phyloP scores from a whole-genome alignment of 805 yeast genomes.

The Saccharomycopsis sp. region DNA sequence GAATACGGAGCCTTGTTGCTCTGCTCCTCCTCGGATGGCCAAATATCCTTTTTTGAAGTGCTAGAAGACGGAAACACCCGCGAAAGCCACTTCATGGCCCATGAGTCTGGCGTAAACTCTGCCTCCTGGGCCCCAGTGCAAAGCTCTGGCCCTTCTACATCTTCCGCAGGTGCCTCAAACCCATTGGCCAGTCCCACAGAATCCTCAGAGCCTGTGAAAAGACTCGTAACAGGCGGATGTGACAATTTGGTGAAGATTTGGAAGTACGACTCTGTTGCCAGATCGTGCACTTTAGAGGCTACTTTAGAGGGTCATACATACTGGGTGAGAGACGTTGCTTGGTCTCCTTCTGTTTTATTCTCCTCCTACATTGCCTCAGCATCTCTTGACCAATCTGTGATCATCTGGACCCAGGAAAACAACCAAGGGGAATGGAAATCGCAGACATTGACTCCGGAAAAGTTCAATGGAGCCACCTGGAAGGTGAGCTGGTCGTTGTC shows the following conservation, averaged over 20 bases:
- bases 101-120: slow-evolving; percentile 87
- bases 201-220: slow-evolving; percentile 42
- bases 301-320: slow-evolving; percentile 86
- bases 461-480: slow-evolving; percentile 97
- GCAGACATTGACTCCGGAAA: slow-evolving; percentile 63
- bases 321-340: slow-evolving; percentile 98
- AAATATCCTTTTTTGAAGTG: slow-evolving; percentile 84
- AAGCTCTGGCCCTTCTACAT: slow-evolving; percentile 28
- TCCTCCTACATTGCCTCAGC: slow-evolving; percentile 92
- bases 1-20: slow-evolving; percentile 90
- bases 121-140: slow-evolving; percentile 88
- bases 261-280: slow-evolving; percentile 53
- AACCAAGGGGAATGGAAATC: slow-evolving; percentile 71
- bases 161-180: slow-evolving; percentile 22
- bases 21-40: slow-evolving; percentile 91
- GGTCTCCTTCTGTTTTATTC: slow-evolving; percentile 89
- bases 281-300: slow-evolving; percentile 64
- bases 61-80: slow-evolving; percentile 76
- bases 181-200: slow-evolving; percentile 25
- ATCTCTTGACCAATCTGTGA: slow-evolving; percentile 91
- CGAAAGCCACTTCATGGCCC: slow-evolving; percentile 60
- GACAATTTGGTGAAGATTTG: slow-evolving; percentile 92
- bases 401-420: slow-evolving; percentile 88
- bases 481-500: slow-evolving; percentile 96
- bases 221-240: slow-evolving; percentile 91